phyloP scores from a whole-genome alignment of 2,329 filamentous ascomycete species.

The Phyllosticta citrichinensis region DNA sequence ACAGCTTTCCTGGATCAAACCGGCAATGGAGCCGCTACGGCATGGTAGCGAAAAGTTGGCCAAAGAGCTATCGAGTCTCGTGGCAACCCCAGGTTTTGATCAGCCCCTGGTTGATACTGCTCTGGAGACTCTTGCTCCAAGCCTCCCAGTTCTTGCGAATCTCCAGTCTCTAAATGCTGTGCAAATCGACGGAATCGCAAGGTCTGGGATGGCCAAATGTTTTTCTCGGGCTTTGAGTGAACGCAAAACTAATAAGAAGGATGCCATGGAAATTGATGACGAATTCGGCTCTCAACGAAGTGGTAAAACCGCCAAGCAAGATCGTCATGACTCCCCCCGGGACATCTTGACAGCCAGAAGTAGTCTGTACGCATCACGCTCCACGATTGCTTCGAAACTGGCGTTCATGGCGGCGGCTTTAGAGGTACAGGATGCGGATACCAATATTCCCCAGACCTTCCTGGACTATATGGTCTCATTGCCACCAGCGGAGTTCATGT shows the following conservation, averaged over 20 bases:
- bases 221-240: constrained; percentile 21
- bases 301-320: constrained; percentile 28
- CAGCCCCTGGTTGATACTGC: constrained; percentile 35
- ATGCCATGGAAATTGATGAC: constrained; percentile 58
- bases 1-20: constrained; percentile 8
- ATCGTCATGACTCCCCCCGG: constrained; percentile 33
- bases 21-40: constrained; percentile 13
- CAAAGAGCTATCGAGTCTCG: constrained; percentile 23
- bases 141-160: constrained; percentile 20
- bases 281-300: constrained; percentile 53
- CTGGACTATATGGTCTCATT: constrained; percentile 10
- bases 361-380: neutral
- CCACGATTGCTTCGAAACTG: constrained; percentile 8
- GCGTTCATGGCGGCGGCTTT: constrained; percentile 5
- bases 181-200: constrained; percentile 20
- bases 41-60: constrained; percentile 17
- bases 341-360: constrained; percentile 28
- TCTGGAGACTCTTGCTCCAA: constrained; percentile 26
- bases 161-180: constrained; percentile 13
- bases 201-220: constrained; percentile 24
- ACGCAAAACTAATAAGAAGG: constrained; percentile 27
- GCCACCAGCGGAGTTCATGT: constrained; percentile 11
- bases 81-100: constrained; percentile 29
- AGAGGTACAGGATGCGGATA: neutral
- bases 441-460: constrained; percentile 11